These are phyloP conservation scores for Aspergillus sp. DNA, from an alignment of 2,329 filamentous ascomycete species.

Conservation along the genomic window DNA sequence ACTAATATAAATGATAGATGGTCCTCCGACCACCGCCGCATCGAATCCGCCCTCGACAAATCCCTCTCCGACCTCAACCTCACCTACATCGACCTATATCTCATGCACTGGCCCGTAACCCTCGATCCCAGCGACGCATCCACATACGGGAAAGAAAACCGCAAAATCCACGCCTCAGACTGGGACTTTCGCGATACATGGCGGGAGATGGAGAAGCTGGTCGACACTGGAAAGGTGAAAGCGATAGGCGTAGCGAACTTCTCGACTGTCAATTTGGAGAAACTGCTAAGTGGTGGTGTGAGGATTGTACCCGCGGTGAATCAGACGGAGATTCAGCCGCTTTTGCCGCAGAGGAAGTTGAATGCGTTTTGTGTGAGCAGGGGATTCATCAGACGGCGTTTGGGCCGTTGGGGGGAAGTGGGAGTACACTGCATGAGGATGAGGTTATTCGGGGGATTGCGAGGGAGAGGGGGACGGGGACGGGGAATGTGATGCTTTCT, in stretches of 20 bases:
- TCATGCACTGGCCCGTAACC: conserved; percentile 27
- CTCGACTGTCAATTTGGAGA: conserved; percentile 14
- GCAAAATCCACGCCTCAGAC: conserved; percentile 58
- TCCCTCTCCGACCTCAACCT: conserved; percentile 8
- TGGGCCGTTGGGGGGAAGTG: conserved; percentile 24
- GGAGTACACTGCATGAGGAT: conserved; percentile 11
- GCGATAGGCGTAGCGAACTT: conserved; percentile 22
- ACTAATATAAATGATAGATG: conserved; percentile 52
- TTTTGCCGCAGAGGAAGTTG: conserved; percentile 32
- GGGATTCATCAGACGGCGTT: conserved; percentile 35
- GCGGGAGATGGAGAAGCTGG: conserved; percentile 22
- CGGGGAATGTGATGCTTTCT: conserved; percentile 13
- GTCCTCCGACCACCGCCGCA: conserved; percentile 68
- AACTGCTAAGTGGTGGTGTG: conserved; percentile 10
- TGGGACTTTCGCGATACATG: conserved; percentile 75
- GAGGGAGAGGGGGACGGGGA: conserved; percentile 6
- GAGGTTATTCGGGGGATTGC: conserved; percentile 7
- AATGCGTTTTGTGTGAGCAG: conserved; percentile 28
- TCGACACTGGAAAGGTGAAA: conserved; percentile 10
- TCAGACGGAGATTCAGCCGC: conserved; percentile 36
- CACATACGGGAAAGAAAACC: conserved; percentile 13
- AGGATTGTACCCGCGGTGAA: conserved; percentile 24
- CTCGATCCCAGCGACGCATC: conserved; percentile 8
- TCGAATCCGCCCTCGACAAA: conserved; percentile 39
- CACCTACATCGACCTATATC: conserved; percentile 11